Base-by-base conservation (phyloP, 1,139 yeast genomes). In the Meyerozyma elateridarum region DNA sequence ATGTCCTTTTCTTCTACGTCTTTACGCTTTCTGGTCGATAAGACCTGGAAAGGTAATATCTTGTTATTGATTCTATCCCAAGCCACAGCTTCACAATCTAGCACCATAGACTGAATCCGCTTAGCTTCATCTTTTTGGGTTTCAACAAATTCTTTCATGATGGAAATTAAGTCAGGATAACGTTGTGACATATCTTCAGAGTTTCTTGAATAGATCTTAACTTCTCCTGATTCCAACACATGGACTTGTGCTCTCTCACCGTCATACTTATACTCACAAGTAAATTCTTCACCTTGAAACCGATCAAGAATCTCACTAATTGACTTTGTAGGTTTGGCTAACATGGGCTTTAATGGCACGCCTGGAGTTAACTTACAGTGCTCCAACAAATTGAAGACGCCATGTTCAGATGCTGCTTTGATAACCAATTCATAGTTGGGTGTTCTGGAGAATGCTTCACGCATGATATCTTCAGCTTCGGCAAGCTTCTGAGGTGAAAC, bases 61-160 rank as follows among this genome's bases (percentile, higher is more conserved):
- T 82, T 85, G 18, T 76, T 58, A 14, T 71, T 67, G 30, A 68
- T 79, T 37, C 81, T 65, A 54, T 91, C 96, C 95, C 96, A 91
- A 0, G 98, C 99, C n/a, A 93, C 98, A 5, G 96, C 96, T 57
- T 91, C 99, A 59, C 96, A 85, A 54, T 91, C 99, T 36, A 91
- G 57, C 37, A 91, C 87, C 56, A 89, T 55, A 1, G 79, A 76
- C 31, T 44, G 35, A 6, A 52, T 51, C n/a, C n/a, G n/a, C 12
- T 70, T 60, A 4, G 46, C 51, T 2, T 62, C 57, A n/a, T 45
- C 44, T 16, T 51, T 52, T 30, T 60, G 59, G 6, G 48, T 51
- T 16, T 58, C 60, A 29, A 79, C 57, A 40, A 87, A 76, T 30
- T 79, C 81, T 22, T 75, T 73, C 15, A 85, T 71, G 30, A 83